These are phyloP conservation scores for Paramecium caudatum DNA, from an alignment of 73 alveolate species.

Conservation along the genomic window DNA sequence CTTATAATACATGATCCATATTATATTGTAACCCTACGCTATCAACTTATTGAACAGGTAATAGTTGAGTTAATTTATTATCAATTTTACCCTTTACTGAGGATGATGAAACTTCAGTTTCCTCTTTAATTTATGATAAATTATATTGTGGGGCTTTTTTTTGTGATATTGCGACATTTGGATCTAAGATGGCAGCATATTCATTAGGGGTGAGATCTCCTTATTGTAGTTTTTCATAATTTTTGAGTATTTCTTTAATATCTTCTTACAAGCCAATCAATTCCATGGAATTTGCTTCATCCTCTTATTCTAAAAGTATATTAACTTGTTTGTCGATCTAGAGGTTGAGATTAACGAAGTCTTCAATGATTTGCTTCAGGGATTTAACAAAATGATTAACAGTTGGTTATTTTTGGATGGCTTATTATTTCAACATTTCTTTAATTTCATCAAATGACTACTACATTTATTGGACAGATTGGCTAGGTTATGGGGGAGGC, in stretches of 20 bases:
- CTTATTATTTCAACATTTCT: too few species aligned
- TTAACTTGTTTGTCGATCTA: background rate
- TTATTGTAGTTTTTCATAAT: background rate
- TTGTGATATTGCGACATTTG: background rate
- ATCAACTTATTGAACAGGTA: background rate
- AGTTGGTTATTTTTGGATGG: too few species aligned
- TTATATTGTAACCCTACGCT: background rate
- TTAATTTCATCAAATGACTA: too few species aligned
- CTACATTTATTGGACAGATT: too few species aligned
- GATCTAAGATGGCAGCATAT: too few species aligned
- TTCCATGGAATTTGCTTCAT: background rate
- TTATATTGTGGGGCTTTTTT: background rate
- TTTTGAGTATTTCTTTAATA: background rate
- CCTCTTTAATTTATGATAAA: background rate
- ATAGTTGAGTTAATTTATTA: background rate
- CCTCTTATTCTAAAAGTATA: background rate
- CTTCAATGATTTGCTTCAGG: background rate
- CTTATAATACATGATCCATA: background rate
- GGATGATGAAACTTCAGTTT: constrained; percentile 3
- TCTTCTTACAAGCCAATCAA: background rate
- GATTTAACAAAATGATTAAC: background rate
- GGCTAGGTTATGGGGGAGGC: too few species aligned
- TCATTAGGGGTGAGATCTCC: background rate
- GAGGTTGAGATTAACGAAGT: background rate
- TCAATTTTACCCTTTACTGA: constrained; percentile 11